Evolutionary conservation across 371 early-diverging fungal genomes (phyloP), one percentile per base, ranked within the genome.

Genomic region (Lichtheimia corymbifera): DNA sequence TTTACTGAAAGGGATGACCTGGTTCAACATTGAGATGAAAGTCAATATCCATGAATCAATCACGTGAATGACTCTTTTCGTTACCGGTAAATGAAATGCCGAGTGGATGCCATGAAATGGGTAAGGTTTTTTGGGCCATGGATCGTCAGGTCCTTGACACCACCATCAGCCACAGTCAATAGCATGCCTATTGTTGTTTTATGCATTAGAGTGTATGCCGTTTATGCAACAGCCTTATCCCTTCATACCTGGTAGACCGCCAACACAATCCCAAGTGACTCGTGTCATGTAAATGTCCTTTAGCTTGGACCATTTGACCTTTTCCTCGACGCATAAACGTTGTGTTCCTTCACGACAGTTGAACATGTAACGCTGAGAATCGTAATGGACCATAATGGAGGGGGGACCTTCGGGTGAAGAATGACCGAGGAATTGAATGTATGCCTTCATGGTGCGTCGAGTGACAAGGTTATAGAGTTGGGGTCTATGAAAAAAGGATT

Each of bases 301-400:
- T 27, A 93, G 58, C 70, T 91, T 92, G 27, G 79, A 65, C 50
- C 92, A 67, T 15, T 86, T 82, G 27, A 88, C 71, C 56, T 82
- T 85, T 58, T 93, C 87, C 72, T 97, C 91, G 55, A 87, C 76
- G 66, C 88, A 88, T 15, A 94, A 70, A 22, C 97, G 83, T 75
- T 98, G 98, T 0, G 91, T 91, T 7, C 96, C 95, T 70, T 98
- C 98, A 47, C 93, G 85, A 72, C 96, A 96, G 76, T 97, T 97
- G 83, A 98, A 92, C 67, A 98, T 74, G 66, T 97, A 97, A 11
- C 95, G 86, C 45, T 88, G 86, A 13, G 77, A 66, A 61, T 93
- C 92, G 67, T 94, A 92, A 59, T 90, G 88, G 17, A 94, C 71
- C 60, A 96, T 67, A 15, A 97, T 70, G 24, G 91, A 83, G 2